Conservation (phyloP, 2,329 filamentous ascomycete species). For the Emericellopsis cladophorae region DNA sequence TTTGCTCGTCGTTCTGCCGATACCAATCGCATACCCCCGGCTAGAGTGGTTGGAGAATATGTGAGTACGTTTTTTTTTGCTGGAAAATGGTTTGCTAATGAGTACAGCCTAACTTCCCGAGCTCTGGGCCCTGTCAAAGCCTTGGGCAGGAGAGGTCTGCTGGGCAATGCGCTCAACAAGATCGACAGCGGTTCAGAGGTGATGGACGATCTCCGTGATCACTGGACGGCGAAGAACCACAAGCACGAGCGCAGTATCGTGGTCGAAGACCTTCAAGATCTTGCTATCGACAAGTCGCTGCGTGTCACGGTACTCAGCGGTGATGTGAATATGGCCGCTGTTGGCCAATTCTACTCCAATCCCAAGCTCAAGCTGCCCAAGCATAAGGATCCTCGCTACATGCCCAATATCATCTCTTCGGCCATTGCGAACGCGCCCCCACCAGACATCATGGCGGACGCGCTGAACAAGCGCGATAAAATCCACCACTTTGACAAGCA, state of each 20-base stretch:
- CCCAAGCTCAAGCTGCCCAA: constrained; percentile 69
- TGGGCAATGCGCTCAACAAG: constrained; percentile 73
- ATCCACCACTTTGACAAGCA: constrained; percentile 57
- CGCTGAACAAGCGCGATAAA: constrained; percentile 89
- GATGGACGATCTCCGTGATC: constrained; percentile 83
- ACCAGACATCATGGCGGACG: constrained; percentile 75
- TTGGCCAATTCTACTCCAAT: constrained; percentile 93
- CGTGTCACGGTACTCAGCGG: constrained; percentile 87
- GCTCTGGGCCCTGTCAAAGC: constrained; percentile 84
- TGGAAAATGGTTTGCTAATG: constrained; percentile 13
- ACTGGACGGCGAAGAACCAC: constrained; percentile 94
- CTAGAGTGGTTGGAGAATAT: constrained; percentile 60
- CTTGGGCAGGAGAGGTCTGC: constrained; percentile 66
- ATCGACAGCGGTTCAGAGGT: constrained; percentile 90
- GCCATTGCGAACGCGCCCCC: constrained; percentile 90
- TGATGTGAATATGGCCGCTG: constrained; percentile 83
- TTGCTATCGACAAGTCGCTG: constrained; percentile 85
- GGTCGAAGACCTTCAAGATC: constrained; percentile 81
- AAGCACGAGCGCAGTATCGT: constrained; percentile 81
- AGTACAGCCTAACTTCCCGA: constrained; percentile 61
- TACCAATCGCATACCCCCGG: constrained; percentile 72
- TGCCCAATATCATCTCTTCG: constrained; percentile 90
- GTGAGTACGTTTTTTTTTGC: constrained; percentile 26
- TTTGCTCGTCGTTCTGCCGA: constrained; percentile 73
- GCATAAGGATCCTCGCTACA: constrained; percentile 88